Evolutionary conservation across 2,329 filamentous ascomycete species (phyloP), one percentile per base, ranked within the genome.

Genomic region (Pseudonectria buxi): DNA sequence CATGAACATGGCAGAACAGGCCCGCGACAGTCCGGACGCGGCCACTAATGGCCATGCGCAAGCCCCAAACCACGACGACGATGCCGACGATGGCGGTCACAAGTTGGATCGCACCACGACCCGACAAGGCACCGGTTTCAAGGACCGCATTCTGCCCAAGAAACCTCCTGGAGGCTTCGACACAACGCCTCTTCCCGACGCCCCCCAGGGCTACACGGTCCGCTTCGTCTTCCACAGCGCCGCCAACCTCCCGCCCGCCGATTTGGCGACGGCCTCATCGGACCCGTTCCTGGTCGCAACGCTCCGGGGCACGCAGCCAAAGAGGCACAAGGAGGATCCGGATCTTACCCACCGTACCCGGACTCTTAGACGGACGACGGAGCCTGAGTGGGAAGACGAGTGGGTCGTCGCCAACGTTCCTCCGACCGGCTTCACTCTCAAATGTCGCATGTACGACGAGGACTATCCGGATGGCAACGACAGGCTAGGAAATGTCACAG

Each of bases 401-500:
- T 96, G 90, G 90, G 72, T 87, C 14, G 82, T 96, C 15, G 86
- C 86, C 41, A 94, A 95, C 48, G 74, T 95, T 2, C 89, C 90
- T 0, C 68, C 80, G 0, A 77, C 74, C 0, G 89, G 89, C 4
- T 94, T 95, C 63, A 74, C 72, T 37, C 71, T 96, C 48, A 95
- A 95, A 57, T 87, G 86, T 42, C 76, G 86, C 35, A 63, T 96
- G 13, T 94, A 89, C 61, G 90, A 96, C 53, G 90, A 96, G 58
- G 90, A 96, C 61, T 78, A 81, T 24, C 77, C 81, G 2, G 86
- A 95, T 56, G 78, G 83, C 46, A 84, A 96, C 55, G 90, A 96
- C 61, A 74, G 86, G 16, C 71, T 96, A 14, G 90, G 90, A 10
- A 94, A 92, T 53, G 86, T 86, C 4, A 87, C 87, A 30, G 67